Evolutionary conservation across 2,329 filamentous ascomycete genomes (phyloP).

Genomic region (Talaromyces sp.): DNA sequence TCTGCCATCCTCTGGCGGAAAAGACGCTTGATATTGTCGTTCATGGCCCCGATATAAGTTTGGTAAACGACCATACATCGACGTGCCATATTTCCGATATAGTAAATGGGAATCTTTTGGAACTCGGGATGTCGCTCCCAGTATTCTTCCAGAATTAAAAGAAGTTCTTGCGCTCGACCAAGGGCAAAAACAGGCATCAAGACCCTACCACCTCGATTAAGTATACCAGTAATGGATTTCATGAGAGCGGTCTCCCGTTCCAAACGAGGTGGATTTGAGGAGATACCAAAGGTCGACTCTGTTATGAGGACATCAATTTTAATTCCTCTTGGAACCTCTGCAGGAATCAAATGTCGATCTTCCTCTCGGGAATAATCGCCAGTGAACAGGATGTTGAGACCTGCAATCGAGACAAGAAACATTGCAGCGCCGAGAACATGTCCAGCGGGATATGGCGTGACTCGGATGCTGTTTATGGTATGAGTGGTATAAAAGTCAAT

Average conservation of each 20-base stretch:
- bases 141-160: conserved; percentile 94
- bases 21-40: conserved; percentile 96
- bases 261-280: conserved; percentile 81
- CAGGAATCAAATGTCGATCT: conserved; percentile 90
- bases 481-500: conserved; percentile 99
- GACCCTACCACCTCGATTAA: conserved; percentile 87
- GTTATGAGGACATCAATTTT: conserved; percentile 96
- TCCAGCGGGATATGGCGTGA: conserved; percentile 93
- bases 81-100: conserved; percentile 87
- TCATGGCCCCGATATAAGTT: conserved; percentile 97
- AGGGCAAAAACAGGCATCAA: conserved; percentile 94
- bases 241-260: conserved; percentile 91
- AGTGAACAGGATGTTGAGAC: conserved; percentile 93
- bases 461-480: conserved; percentile 90
- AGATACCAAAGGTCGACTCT: conserved; percentile 94
- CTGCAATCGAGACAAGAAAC: conserved; percentile 96
- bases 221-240: conserved; percentile 86
- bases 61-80: conserved; percentile 99
- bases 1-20: conserved; percentile 90
- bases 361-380: conserved; percentile 96
- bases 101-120: conserved; percentile 92
- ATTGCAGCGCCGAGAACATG: conserved; percentile 98
- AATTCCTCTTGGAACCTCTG: conserved; percentile 78
- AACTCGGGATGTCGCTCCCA: conserved; percentile 86
- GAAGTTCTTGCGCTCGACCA: conserved; percentile 84